phyloP scores from a whole-genome alignment of 768 basidiomycete species.

The Leccinellum albellum region DNA sequence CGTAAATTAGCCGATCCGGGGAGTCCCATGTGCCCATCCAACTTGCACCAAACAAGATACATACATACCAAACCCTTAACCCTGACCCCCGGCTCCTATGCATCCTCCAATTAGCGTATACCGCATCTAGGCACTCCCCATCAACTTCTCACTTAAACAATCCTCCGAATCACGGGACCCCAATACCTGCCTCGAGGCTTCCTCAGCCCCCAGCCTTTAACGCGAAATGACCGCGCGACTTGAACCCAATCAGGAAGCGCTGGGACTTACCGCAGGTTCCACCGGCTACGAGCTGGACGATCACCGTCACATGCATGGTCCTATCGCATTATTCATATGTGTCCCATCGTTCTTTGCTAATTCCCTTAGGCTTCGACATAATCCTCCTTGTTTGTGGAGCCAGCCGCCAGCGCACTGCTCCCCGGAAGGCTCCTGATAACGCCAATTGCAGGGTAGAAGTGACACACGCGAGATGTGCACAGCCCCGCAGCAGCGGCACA shows the following conservation, averaged over 20 bases:
- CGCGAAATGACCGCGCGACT: conserved; percentile 32
- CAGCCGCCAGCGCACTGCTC: background rate
- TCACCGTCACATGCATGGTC: too few relatives aligned
- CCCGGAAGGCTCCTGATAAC: background rate
- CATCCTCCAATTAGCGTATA: conserved; percentile 3
- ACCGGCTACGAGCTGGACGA: background rate
- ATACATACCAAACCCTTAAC: conserved; percentile 12
- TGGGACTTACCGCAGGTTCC: conserved; percentile 5
- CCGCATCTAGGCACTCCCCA: conserved; percentile 8
- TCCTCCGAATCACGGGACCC: conserved; percentile 25
- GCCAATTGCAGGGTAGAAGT: background rate
- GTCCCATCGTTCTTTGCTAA: background rate
- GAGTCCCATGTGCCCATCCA: conserved; percentile 6
- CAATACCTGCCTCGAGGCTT: conserved; percentile 26
- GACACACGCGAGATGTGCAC: conserved; percentile 9
- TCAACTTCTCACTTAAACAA: conserved; percentile 8
- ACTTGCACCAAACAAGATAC: background rate
- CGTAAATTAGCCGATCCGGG: conserved; percentile 19
- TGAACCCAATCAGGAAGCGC: conserved; percentile 6
- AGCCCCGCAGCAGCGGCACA: conserved; percentile 5
- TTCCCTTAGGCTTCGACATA: background rate
- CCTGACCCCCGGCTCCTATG: conserved; percentile 26
- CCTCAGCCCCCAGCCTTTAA: conserved; percentile 11
- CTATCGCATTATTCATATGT: background rate
- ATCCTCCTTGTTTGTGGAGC: background rate